A percentile compares a stretch with the other conserved stretches of the same genome.
phyloP scores from a whole-genome alignment of 257 asterid genomes.

The Agastache rugosa region DNA sequence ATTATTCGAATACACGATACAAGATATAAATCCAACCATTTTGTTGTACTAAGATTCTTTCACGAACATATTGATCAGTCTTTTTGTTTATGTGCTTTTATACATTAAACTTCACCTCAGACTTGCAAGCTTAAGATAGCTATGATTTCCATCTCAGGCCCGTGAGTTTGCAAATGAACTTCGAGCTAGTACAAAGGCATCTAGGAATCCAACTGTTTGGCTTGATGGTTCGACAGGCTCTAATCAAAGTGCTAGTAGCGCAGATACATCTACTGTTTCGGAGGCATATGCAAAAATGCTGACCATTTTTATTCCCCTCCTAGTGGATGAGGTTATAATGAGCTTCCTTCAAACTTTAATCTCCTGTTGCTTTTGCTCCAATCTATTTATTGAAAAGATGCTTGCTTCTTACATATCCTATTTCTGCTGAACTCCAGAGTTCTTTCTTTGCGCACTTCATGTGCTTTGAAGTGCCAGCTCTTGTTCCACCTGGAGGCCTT shows the following conservation, averaged over 20 bases:
- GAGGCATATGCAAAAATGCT: conserved; percentile 99
- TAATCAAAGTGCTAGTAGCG: conserved; percentile 75
- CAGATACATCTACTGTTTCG: conserved; percentile 92
- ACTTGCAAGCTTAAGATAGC: conserved; percentile 27
- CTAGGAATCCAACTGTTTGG: conserved; percentile 96
- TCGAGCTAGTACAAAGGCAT: conserved; percentile 95
- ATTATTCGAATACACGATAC: conserved; percentile 5
- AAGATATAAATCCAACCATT: conserved; percentile 4
- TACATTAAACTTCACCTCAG: background rate
- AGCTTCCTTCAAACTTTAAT: conserved; percentile 30
- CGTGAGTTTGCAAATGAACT: conserved; percentile 99
- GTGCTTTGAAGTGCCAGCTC: conserved; percentile 99
- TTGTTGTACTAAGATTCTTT: conserved; percentile 15
- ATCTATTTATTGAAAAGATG: conserved; percentile 18
- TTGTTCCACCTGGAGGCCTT: conserved; percentile 86
- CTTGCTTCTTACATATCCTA: conserved; percentile 27
- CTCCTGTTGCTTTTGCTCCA: conserved; percentile 31
- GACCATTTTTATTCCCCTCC: conserved; percentile 92
- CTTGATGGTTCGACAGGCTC: conserved; percentile 95
- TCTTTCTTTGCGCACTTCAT: conserved; percentile 98
- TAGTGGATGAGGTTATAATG: conserved; percentile 88
- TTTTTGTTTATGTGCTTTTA: conserved; percentile 24
- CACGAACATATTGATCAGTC: conserved; percentile 23
- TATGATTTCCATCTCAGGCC: conserved; percentile 64
- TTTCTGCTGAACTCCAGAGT: conserved; percentile 62